phyloP scores from a whole-genome alignment of 345 rosid species.

The Camelina hispida region DNA sequence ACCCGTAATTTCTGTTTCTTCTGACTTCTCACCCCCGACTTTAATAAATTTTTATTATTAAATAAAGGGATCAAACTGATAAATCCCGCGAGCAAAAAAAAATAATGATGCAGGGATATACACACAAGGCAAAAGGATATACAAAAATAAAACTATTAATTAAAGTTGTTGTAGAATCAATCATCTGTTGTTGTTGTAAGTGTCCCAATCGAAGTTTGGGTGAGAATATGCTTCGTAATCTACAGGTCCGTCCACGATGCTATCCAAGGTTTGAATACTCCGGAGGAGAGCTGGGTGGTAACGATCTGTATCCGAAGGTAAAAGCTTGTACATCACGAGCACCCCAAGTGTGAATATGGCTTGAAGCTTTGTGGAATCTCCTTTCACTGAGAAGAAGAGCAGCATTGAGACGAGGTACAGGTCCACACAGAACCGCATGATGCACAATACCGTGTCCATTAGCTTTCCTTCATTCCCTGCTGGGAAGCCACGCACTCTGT shows the following conservation, averaged over 20 bases:
- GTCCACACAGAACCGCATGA: constrained; percentile 89
- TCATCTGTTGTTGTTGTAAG: constrained; percentile 44
- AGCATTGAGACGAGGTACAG: constrained; percentile 87
- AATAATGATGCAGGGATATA: constrained; percentile 27
- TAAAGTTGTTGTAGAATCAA: background rate
- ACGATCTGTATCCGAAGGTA: constrained; percentile 74
- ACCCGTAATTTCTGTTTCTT: constrained; percentile 6
- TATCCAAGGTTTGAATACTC: constrained; percentile 74
- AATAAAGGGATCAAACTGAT: background rate
- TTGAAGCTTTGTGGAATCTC: constrained; percentile 94
- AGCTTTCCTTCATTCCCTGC: constrained; percentile 97
- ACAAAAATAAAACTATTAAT: constrained; percentile 31
- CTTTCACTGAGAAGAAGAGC: constrained; percentile 84
- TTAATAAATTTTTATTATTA: background rate
- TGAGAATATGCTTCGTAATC: constrained; percentile 90
- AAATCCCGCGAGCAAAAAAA: background rate
- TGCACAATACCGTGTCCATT: constrained; percentile 87
- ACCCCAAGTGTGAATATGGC: constrained; percentile 93
- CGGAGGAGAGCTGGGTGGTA: constrained; percentile 74
- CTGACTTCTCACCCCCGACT: constrained; percentile 5
- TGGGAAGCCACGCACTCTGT: constrained; percentile 94
- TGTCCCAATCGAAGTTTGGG: constrained; percentile 97
- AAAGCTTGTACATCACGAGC: constrained; percentile 78
- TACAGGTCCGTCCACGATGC: constrained; percentile 75
- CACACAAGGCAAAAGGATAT: constrained; percentile 20